Conservation (phyloP, 257 asterid genomes). For the Sherardia arvensis region DNA sequence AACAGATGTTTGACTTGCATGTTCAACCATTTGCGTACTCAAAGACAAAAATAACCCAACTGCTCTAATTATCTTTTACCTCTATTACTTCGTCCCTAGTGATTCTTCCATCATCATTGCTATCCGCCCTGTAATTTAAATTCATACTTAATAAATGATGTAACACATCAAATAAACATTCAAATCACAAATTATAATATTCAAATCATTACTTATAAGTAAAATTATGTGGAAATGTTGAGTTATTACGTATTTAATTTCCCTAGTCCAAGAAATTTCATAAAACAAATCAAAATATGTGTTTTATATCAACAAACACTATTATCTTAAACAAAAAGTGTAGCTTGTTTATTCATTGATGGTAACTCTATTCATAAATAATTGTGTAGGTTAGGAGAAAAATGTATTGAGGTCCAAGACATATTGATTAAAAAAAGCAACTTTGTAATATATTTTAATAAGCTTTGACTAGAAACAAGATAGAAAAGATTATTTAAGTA, state of each 20-base stretch:
- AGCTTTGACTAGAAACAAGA: neutral
- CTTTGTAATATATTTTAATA: neutral
- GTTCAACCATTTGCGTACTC: conserved; percentile 2
- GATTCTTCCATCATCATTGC: conserved; percentile 80
- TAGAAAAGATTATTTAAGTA: neutral
- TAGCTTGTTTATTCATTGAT: neutral
- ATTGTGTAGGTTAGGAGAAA: too few relatives aligned
- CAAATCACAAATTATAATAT: neutral
- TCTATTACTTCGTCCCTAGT: conserved; percentile 82
- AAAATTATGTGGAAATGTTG: too few relatives aligned
- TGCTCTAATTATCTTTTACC: conserved; percentile 28
- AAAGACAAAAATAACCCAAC: conserved; percentile 2
- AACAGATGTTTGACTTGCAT: conserved; percentile 25
- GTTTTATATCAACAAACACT: too few relatives aligned
- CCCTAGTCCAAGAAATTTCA: neutral
- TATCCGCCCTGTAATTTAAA: conserved; percentile 58
- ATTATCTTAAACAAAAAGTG: neutral
- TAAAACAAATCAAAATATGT: neutral
- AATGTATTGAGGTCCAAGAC: neutral
- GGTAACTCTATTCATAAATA: neutral
- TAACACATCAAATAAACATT: neutral
- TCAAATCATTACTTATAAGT: neutral
- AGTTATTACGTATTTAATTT: neutral
- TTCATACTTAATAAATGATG: neutral
- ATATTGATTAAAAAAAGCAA: neutral